Evolutionary conservation across 2,329 filamentous ascomycete genomes (phyloP).

Genomic region (Colletotrichum falcatum): DNA sequence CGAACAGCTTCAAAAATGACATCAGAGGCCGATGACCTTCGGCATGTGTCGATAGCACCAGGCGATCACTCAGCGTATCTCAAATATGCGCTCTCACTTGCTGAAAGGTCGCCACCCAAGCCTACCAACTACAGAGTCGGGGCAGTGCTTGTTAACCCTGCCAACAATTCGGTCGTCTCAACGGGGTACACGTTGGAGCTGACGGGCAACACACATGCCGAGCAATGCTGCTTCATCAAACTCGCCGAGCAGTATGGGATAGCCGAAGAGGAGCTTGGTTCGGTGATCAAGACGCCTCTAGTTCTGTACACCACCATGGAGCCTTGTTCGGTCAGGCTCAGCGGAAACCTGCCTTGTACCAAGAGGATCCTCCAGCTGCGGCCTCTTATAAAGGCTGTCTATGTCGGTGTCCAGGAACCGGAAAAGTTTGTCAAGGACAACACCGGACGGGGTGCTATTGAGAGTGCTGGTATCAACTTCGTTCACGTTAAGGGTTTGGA

Average conservation of each 20-base stretch:
- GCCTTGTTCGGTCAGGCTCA: constrained; percentile 80
- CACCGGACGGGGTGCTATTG: constrained; percentile 76
- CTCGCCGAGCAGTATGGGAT: constrained; percentile 62
- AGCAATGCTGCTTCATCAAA: constrained; percentile 91
- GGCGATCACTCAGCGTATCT: constrained; percentile 67
- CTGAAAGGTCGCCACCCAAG: constrained; percentile 83
- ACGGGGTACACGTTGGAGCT: constrained; percentile 94
- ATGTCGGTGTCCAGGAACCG: constrained; percentile 89
- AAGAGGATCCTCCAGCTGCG: constrained; percentile 78
- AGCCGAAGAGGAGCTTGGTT: constrained; percentile 65
- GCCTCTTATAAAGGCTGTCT: constrained; percentile 78
- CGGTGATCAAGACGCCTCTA: constrained; percentile 61
- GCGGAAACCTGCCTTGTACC: constrained; percentile 81
- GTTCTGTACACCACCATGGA: constrained; percentile 94
- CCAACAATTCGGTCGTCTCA: constrained; percentile 71
- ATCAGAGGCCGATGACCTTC: constrained; percentile 20
- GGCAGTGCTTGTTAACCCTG: constrained; percentile 79
- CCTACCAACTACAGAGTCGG: constrained; percentile 95
- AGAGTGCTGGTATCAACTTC: constrained; percentile 79
- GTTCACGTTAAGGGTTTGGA: constrained; percentile 81
- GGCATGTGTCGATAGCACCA: constrained; percentile 44
- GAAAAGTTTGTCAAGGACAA: constrained; percentile 90
- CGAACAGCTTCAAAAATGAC: constrained; percentile 27
- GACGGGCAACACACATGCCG: constrained; percentile 93
- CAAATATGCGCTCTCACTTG: constrained; percentile 78